phyloP scores from a whole-genome alignment of 768 basidiomycete genomes.

The Xerocomus potaroensis region DNA sequence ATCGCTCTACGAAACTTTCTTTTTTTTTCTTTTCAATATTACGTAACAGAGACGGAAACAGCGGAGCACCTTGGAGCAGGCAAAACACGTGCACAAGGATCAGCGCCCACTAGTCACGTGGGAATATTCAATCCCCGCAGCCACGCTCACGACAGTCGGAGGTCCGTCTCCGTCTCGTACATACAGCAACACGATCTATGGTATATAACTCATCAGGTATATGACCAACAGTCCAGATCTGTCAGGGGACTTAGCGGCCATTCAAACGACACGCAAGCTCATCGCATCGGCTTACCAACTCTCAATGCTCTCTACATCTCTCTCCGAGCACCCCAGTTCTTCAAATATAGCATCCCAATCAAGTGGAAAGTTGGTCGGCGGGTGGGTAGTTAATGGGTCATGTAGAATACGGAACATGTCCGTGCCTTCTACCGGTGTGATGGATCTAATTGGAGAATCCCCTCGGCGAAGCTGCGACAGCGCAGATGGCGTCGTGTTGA shows the following conservation, averaged over 20 bases:
- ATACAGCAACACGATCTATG: neutral
- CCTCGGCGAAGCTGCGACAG: conserved; percentile 6
- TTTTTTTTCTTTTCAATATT: no score
- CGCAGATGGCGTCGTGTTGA: conserved; percentile 13
- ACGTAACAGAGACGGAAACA: conserved; percentile 13
- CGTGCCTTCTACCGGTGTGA: conserved; percentile 1
- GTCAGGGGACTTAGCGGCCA: neutral
- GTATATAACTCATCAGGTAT: conserved; percentile 5
- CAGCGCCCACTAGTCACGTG: neutral
- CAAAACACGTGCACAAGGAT: neutral
- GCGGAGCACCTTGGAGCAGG: conserved; percentile 21
- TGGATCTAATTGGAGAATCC: neutral
- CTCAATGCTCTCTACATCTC: neutral
- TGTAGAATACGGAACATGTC: neutral
- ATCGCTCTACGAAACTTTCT: no score
- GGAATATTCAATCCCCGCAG: neutral
- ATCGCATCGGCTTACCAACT: conserved; percentile 12
- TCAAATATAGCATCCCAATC: conserved; percentile 33
- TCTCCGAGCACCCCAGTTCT: conserved; percentile 17
- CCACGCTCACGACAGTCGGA: neutral
- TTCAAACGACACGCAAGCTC: neutral
- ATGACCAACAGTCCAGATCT: conserved; percentile 3
- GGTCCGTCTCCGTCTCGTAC: neutral
- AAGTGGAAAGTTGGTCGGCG: conserved; percentile 19
- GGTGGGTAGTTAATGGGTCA: conserved; percentile 1